These are phyloP conservation scores for Aureobasidium sp. DNA, from an alignment of 2,329 filamentous ascomycete genomes.

Conservation along the genomic window DNA sequence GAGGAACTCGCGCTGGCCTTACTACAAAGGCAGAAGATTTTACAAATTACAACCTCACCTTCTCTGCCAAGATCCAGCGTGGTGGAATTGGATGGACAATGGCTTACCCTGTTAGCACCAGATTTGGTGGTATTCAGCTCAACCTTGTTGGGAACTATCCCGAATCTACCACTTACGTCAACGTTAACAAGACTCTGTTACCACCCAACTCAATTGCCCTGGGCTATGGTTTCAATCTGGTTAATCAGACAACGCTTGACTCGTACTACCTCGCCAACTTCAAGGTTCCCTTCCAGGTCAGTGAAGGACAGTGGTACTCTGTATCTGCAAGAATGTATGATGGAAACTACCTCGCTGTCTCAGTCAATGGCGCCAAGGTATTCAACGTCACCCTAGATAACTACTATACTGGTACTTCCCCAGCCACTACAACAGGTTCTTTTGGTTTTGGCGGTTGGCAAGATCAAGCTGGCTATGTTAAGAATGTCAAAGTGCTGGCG, in stretches of 20 bases:
- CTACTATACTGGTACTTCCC: neutral
- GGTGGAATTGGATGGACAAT: constrained; percentile 36
- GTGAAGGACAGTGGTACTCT: constrained; percentile 33
- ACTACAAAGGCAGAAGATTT: constrained; percentile 23
- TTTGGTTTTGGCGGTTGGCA: constrained; percentile 39
- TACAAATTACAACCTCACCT: constrained; percentile 33
- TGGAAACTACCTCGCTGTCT: constrained; percentile 25
- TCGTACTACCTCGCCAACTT: constrained; percentile 26
- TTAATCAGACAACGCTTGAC: constrained; percentile 32
- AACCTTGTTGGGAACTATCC: constrained; percentile 17
- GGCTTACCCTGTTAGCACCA: constrained; percentile 23
- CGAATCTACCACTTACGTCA: constrained; percentile 24
- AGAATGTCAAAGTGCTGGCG: constrained; percentile 29
- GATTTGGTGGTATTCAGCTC: constrained; percentile 24
- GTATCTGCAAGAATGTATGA: constrained; percentile 30
- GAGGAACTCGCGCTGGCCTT: constrained; percentile 29
- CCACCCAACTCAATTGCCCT: constrained; percentile 32
- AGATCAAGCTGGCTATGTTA: constrained; percentile 34
- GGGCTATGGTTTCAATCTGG: constrained; percentile 30
- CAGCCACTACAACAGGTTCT: constrained; percentile 22
- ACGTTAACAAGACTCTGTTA: constrained; percentile 31
- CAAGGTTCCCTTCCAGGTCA: constrained; percentile 24
- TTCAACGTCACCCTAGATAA: constrained; percentile 22
- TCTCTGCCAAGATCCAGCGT: constrained; percentile 33
- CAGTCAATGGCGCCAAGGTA: constrained; percentile 22